Evolutionary conservation across 495 filamentous ascomycete genomes (phyloP).

Genomic region (Chaetomium tenue): DNA sequence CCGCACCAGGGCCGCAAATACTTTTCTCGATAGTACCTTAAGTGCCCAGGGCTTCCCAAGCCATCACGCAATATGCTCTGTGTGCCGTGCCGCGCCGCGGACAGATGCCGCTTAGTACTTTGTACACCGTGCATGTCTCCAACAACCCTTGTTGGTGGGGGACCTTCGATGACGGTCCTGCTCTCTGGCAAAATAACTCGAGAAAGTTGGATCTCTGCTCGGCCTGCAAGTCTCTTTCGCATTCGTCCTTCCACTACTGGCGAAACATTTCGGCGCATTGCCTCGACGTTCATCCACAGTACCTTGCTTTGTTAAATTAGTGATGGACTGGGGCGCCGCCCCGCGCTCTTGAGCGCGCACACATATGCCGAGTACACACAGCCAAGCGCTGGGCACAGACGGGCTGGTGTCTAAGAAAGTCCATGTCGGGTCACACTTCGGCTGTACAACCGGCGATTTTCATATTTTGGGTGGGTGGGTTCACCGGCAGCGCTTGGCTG

Average conservation of each 20-base stretch:
- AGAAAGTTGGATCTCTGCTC: no score
- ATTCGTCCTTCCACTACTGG: no score
- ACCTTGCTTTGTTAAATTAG: no score
- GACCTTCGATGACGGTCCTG: no score
- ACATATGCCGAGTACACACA: background rate
- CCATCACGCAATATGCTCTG: background rate
- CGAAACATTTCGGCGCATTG: no score
- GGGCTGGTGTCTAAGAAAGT: background rate
- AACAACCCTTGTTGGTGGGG: no score
- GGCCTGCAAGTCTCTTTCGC: no score
- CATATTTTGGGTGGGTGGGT: conserved; percentile 2
- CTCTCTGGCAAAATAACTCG: no score
- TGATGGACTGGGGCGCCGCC: background rate
- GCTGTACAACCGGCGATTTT: conserved; percentile 6
- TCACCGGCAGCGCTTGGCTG: background rate
- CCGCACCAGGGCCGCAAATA: background rate
- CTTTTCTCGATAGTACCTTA: background rate
- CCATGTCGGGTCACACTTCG: conserved; percentile 1
- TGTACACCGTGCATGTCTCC: no score
- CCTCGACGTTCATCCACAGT: no score
- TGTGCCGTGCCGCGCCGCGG: background rate
- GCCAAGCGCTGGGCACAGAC: background rate
- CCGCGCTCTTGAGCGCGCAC: background rate
- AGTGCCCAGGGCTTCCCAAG: background rate
- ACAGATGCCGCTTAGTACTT: background rate